These are phyloP conservation scores for Prinsepia uniflora DNA, from an alignment of 306 rosid species.

Conservation along the genomic window DNA sequence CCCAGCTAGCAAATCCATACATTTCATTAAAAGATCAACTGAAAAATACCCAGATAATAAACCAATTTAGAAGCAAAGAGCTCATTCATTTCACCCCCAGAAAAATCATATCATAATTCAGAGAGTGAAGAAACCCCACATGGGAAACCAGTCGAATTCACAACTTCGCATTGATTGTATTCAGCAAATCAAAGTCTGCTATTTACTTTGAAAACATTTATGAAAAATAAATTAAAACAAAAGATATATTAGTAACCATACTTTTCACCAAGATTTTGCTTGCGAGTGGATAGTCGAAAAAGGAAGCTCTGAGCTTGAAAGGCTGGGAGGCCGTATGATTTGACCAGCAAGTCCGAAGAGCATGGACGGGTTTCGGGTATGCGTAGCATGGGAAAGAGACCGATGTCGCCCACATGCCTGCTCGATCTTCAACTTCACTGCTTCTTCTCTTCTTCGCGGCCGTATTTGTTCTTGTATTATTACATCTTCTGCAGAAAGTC, in stretches of 20 bases:
- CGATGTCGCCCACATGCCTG: slow-evolving; percentile 4
- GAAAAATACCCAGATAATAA: not conserved
- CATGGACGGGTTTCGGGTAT: slow-evolving; percentile 8
- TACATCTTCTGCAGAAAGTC: not conserved
- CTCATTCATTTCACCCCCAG: not conserved
- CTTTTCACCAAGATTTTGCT: slow-evolving; percentile 70
- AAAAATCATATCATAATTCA: not conserved
- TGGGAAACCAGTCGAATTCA: not conserved
- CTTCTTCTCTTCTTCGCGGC: not conserved
- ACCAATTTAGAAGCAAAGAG: not conserved
- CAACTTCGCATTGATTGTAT: not conserved
- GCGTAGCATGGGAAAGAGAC: slow-evolving; percentile 34
- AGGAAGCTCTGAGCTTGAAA: slow-evolving; percentile 47
- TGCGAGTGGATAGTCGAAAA: slow-evolving; percentile 66
- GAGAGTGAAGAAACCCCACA: not conserved
- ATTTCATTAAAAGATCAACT: not conserved
- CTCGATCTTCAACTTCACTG: not conserved
- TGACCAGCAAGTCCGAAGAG: not conserved
- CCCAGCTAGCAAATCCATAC: not conserved
- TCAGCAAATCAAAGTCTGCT: not conserved
- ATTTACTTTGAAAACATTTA: too few species aligned
- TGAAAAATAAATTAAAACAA: too few species aligned
- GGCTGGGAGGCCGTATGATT: slow-evolving; percentile 9
- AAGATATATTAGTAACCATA: slow-evolving; percentile 15
- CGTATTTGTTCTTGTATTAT: not conserved